Evolutionary conservation across 1,139 yeast species (phyloP), one percentile per base, ranked within the genome.

Genomic region (Hanseniaspora sp.): DNA sequence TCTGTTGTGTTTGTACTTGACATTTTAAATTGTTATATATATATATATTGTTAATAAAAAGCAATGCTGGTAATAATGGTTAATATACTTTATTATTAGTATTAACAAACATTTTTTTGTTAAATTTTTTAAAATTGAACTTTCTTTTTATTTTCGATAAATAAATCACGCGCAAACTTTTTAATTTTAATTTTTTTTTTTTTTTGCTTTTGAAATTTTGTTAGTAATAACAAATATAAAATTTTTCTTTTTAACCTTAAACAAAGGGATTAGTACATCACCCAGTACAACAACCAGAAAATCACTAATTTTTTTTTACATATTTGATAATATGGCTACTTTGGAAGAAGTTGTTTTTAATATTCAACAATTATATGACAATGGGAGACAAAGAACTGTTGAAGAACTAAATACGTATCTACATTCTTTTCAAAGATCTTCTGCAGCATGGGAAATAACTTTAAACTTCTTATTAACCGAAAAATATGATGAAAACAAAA

Each of bases 391-490:
- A 73, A 37, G 33, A 12, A 30, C 28, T 13, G 18, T 43, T n/a
- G 41, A 30, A 33, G 40, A 28, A 12, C n/a, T 51, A 13, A 48
- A 49, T 15, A 33, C 72, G 47, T 86, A 71, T 63, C 72, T 94
- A 58, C 94, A 88, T 65, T 71, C 75, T 35, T 92, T 92, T 69
- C 97, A 92, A 67, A 83, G 88, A 67, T 82, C 90, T 0, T 70
- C 74, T 49, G 80, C 75, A 51, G 83, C 94, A 0, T 85, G 95
- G 94, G 73, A 73, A 29, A 58, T 76, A 1, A 72, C 71, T 34
- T 68, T 68, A 55, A 58, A 62, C 23, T 64, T 69, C 3, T 62
- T 72, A 17, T 52, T 56, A 7, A 53, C 58, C 9, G 23, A 7
- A 8, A 60, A 60, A 5, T 43, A 52, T 7, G 61, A 59, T 18